Evolutionary conservation across 495 filamentous ascomycete genomes (phyloP).

Genomic region (Aspergillus saccharolyticus): DNA sequence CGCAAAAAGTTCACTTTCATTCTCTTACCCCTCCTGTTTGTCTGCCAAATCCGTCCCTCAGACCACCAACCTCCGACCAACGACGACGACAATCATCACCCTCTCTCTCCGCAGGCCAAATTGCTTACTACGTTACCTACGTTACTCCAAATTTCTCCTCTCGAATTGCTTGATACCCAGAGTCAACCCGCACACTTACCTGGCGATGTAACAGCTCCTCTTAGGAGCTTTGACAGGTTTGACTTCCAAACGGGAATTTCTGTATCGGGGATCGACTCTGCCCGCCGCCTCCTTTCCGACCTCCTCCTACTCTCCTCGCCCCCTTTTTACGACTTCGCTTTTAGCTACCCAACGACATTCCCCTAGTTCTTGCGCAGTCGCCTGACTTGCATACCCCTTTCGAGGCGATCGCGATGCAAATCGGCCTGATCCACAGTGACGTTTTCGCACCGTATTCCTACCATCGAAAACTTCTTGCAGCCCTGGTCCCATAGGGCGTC

Average conservation of each 20-base stretch:
- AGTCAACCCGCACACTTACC: neutral
- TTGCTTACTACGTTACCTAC: neutral
- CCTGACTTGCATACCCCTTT: slow-evolving; percentile 5
- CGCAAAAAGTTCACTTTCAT: neutral
- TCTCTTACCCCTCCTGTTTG: neutral
- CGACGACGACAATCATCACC: neutral
- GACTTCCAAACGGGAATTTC: neutral
- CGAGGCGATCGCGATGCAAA: slow-evolving; percentile 18
- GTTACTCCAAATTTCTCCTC: neutral
- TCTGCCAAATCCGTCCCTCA: too few relatives aligned
- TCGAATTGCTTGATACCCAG: neutral
- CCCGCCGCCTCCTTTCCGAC: slow-evolving; percentile 15
- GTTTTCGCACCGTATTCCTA: slow-evolving; percentile 1
- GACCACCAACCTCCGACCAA: neutral
- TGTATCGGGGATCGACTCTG: slow-evolving; percentile 11
- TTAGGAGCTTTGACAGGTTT: neutral
- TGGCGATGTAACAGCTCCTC: slow-evolving; percentile 10
- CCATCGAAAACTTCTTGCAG: neutral
- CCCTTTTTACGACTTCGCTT: slow-evolving; percentile 21
- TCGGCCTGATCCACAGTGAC: slow-evolving; percentile 15
- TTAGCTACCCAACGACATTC: slow-evolving; percentile 8
- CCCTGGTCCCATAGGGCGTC: neutral
- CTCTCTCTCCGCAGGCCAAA: neutral
- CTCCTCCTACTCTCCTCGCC: slow-evolving; percentile 9
- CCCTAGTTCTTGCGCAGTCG: slow-evolving; percentile 11